Evolutionary conservation across 129 eudicot species (phyloP).

Genomic region (Heracleum sosnowskyi): DNA sequence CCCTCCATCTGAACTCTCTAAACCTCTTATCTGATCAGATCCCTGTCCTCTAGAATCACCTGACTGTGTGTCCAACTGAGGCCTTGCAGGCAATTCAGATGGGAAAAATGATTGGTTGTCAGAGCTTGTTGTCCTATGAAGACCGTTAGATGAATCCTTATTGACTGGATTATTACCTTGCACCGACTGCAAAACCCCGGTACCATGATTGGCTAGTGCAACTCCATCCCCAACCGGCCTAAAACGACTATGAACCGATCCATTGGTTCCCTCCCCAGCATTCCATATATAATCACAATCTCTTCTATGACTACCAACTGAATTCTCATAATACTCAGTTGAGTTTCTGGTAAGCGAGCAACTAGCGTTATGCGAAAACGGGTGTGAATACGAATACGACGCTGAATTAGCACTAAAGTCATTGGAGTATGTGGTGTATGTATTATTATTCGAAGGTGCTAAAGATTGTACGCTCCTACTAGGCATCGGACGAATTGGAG

Average conservation of each 20-base stretch:
- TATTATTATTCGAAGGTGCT: conserved; percentile 43
- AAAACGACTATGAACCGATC: conserved; percentile 90
- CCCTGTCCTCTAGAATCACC: conserved; percentile 60
- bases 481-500: conserved; percentile 40
- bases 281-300: conserved; percentile 81
- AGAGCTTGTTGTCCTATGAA: conserved; percentile 36
- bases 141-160: conserved; percentile 29
- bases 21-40: conserved; percentile 40
- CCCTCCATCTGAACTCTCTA: conserved; percentile 50
- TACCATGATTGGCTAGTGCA: conserved; percentile 37
- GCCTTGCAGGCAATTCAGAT: conserved; percentile 82
- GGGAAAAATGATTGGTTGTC: conserved; percentile 64
- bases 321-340: conserved; percentile 61
- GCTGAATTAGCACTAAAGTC: conserved; percentile 65
- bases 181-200: conserved; percentile 28
- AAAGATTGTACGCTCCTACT: conserved; percentile 54
- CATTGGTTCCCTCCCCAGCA: conserved; percentile 87
- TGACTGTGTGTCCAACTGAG: conserved; percentile 49
- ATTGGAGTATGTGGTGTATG: conserved; percentile 57
- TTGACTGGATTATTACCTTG: conserved; percentile 31
- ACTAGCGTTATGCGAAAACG: conserved; percentile 74
- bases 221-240: conserved; percentile 91
- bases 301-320: conserved; percentile 66
- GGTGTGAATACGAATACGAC: conserved; percentile 71
- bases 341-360: conserved; percentile 81